A percentile compares a stretch with the other conserved stretches of the same genome.
phyloP scores from a whole-genome alignment of 2,329 filamentous ascomycete species.

The Neocatenulostroma microsporum region DNA sequence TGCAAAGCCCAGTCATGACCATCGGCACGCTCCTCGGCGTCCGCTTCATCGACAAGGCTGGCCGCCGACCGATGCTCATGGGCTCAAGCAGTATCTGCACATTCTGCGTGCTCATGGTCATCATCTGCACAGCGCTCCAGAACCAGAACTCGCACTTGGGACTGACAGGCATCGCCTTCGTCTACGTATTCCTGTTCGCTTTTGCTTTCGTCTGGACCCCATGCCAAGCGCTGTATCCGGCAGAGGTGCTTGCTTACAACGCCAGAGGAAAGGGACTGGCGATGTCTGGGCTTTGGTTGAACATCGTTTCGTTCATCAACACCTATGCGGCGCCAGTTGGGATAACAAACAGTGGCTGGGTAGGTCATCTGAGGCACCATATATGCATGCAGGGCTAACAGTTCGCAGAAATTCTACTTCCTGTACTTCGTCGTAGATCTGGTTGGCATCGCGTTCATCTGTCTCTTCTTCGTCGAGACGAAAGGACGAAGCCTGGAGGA shows the following conservation, averaged over 20 bases:
- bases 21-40: neutral
- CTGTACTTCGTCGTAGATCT: constrained; percentile 1
- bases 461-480: constrained; percentile 3
- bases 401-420: constrained; percentile 1
- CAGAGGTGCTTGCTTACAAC: constrained; percentile 1
- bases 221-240: constrained; percentile 1
- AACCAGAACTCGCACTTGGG: neutral
- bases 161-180: constrained; percentile 3
- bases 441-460: neutral
- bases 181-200: constrained; percentile 3
- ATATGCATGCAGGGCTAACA: too few species aligned
- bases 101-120: constrained; percentile 2
- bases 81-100: neutral
- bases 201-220: constrained; percentile 3
- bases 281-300: constrained; percentile 2
- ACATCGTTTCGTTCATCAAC: constrained; percentile 2
- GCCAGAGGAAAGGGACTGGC: constrained; percentile 1
- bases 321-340: constrained; percentile 2
- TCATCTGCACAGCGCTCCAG: constrained; percentile 2
- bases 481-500: constrained; percentile 3
- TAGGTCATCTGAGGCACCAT: neutral
- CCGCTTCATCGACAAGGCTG: constrained; percentile 4
- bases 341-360: neutral
- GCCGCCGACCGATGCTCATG: constrained; percentile 2
- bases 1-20: constrained; percentile 3